These are phyloP conservation scores for Myriangium duriaei DNA, from an alignment of 2,329 filamentous ascomycete genomes.

Conservation along the genomic window DNA sequence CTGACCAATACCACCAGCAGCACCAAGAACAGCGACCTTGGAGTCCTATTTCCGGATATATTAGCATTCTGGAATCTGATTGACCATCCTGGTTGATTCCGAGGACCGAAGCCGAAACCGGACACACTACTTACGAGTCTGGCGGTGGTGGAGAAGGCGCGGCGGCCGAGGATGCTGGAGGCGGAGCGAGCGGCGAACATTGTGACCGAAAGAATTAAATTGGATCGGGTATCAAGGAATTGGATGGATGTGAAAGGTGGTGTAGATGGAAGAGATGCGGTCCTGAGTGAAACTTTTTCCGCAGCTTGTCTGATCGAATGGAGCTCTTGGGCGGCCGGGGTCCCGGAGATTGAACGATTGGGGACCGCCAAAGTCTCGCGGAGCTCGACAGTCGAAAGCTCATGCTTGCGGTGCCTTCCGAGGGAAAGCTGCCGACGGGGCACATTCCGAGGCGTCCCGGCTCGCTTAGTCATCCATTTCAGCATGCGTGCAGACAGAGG, in stretches of 20 bases:
- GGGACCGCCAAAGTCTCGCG: no score
- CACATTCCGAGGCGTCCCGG: background rate
- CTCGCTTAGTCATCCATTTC: background rate
- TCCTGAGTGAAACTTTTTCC: constrained; percentile 37
- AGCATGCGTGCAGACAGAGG: background rate
- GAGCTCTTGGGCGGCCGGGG: background rate
- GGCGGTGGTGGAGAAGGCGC: constrained; percentile 41
- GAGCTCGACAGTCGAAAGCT: no score
- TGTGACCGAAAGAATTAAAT: constrained; percentile 23
- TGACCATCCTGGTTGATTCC: no score
- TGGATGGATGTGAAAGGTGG: constrained; percentile 33
- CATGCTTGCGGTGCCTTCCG: no score
- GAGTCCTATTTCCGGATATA: constrained; percentile 51
- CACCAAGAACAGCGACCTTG: constrained; percentile 96
- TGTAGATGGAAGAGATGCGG: constrained; percentile 71
- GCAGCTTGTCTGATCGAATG: background rate
- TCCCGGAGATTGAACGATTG: no score
- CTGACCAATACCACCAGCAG: constrained; percentile 95
- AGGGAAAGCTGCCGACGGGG: no score
- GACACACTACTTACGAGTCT: constrained; percentile 36
- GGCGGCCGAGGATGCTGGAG: constrained; percentile 38
- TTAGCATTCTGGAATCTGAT: constrained; percentile 11
- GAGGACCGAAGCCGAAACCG: no score
- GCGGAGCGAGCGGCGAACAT: constrained; percentile 58
- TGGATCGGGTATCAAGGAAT: constrained; percentile 3